Evolutionary conservation across 2,329 filamentous ascomycete species (phyloP).

Genomic region (Cytospora piceicola): DNA sequence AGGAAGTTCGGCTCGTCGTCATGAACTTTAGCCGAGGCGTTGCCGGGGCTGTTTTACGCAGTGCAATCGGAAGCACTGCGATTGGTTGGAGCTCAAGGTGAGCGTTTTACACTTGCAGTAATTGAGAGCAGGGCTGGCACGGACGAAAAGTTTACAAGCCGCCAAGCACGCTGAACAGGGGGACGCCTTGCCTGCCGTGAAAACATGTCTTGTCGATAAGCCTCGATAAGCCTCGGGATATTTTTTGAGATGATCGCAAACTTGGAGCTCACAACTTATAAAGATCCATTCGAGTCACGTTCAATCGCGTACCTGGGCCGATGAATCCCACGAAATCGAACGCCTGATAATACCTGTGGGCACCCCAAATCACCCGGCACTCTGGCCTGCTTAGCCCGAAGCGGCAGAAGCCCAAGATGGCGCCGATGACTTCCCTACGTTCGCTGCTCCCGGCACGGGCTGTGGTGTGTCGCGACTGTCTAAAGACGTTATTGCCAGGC

Average conservation of each 20-base stretch:
- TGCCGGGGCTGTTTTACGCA: constrained; percentile 51
- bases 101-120: not conserved
- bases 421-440: constrained; percentile 34
- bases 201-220: constrained; percentile 19
- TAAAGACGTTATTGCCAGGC: not conserved
- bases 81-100: constrained; percentile 46
- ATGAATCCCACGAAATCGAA: not conserved
- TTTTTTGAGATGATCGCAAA: constrained; percentile 20
- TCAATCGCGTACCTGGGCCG: not conserved
- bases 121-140: constrained; percentile 1
- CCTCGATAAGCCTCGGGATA: constrained; percentile 12
- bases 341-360: not conserved
- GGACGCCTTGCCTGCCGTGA: constrained; percentile 19
- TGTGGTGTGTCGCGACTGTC: constrained; percentile 21
- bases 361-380: not conserved
- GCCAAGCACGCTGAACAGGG: not conserved
- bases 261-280: not conserved
- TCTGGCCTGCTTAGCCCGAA: not conserved
- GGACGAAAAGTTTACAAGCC: not conserved
- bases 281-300: not conserved
- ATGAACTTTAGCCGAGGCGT: constrained; percentile 34
- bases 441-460: constrained; percentile 32
- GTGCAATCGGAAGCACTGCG: constrained; percentile 47
- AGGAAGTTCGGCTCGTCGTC: constrained; percentile 16
- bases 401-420: constrained; percentile 34